Base-by-base conservation (phyloP, 2,329 filamentous ascomycete species). In the Dryadomyces sulphureus region DNA sequence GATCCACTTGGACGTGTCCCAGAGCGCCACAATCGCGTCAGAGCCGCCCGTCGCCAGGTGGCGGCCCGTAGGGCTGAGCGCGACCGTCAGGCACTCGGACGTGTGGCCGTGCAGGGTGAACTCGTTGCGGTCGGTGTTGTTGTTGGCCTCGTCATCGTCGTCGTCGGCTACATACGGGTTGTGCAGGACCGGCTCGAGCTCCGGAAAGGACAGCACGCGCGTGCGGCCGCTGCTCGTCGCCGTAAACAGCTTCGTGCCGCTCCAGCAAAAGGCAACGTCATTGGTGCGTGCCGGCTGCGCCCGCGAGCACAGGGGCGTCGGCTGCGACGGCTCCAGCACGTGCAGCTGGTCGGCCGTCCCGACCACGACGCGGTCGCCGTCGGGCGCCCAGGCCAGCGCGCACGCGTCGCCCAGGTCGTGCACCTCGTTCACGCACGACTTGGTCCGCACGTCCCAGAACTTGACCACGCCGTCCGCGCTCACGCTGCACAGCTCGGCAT, bases 371-470 rank as follows among this genome's bases (percentile, higher is more conserved):
- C 74, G 75, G 46, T 73, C 69, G 2, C 84, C 84, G 54, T 83
- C 75, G 0, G 84, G 84, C 27, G 73, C 73, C 84, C 84, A 90
- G 1, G 75, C 78, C 48, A 90, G 65, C 11, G 34, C 27, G 4
- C 27, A 7, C 11, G 83, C 77, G 52, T 78, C 75, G 7, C 78
- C 81, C 40, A 80, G 66, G 5, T 72, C 73, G 53, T 75, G 79
- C 35, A 85, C 70, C 59, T 85, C 80, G 45, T 82, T 83, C 51
- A 81, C 71, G 54, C 79, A 79, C 2, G 73, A 71, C 57, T 84
- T 85, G 48, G 73, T 81, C 54, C 84, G 70, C 12, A 88, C 82
- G 57, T 90, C 84, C 84, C 84, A 90, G 54, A 90, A 78, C 57
- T 82, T 78, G 50, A 84, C 78, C 27, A 80, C 74, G 2, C 84